phyloP scores from a whole-genome alignment of 2,329 filamentous ascomycete species.

The Alternaria gaisen region DNA sequence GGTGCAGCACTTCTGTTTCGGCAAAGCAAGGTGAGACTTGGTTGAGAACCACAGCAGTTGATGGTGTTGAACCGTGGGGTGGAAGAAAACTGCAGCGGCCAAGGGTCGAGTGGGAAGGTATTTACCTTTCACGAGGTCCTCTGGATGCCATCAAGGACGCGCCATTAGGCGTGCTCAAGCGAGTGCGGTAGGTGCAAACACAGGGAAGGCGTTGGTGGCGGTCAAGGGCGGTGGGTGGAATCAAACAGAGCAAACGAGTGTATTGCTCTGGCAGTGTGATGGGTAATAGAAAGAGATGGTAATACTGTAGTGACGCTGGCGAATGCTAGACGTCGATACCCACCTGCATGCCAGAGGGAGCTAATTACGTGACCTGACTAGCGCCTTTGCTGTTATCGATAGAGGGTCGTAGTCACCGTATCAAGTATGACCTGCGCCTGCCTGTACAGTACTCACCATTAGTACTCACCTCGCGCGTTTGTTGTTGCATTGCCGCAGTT shows the following conservation, averaged over 20 bases:
- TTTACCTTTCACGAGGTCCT: conserved; percentile 37
- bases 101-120: conserved; percentile 29
- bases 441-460: background rate
- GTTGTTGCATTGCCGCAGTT: background rate
- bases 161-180: conserved; percentile 53
- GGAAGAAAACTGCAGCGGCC: conserved; percentile 19
- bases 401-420: conserved; percentile 2
- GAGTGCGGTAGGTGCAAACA: conserved; percentile 43
- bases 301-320: conserved; percentile 16
- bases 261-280: conserved; percentile 13
- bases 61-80: conserved; percentile 5
- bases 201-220: conserved; percentile 15
- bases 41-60: conserved; percentile 24
- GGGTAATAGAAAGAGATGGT: conserved; percentile 21
- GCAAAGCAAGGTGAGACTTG: conserved; percentile 30
- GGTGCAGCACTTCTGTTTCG: conserved; percentile 40
- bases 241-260: conserved; percentile 20
- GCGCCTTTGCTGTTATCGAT: conserved; percentile 16
- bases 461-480: too few species aligned
- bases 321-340: conserved; percentile 13
- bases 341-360: conserved; percentile 13
- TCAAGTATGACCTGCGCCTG: background rate
- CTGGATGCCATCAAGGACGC: conserved; percentile 42
- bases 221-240: conserved; percentile 14
- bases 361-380: conserved; percentile 21